Evolutionary conservation across 192 early-diverging fungal genomes (phyloP), one percentile per base, ranked within the genome.

Genomic region (Umbelopsis ramanniana): DNA sequence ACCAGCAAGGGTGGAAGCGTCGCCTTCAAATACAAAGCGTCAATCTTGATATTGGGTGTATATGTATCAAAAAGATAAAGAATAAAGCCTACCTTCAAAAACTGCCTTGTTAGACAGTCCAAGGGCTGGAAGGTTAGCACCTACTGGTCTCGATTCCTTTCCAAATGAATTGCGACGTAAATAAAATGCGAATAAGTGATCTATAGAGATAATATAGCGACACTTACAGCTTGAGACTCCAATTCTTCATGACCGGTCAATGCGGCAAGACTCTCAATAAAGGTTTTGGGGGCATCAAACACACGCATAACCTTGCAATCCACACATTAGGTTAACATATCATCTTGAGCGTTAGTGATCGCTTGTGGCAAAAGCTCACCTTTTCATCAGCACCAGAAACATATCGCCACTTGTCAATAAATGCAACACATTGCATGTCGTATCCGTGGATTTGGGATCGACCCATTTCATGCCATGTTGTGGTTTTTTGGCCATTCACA

Each of bases 361-460:
- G 12, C 19, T n/a, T 6, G 37, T 35, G 9, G 21, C 46, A 46
- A 19, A 38, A 22, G 21, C 6, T 57, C 19, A 90, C 90, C 77
- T 98, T 99, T 72, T 99, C 97, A 74, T 99, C 97, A 24, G 96
- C 94, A 11, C 93, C 97, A 67, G 89, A 89, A 7, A 94, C 92
- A 82, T 91, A 97, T 52, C 77, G 79, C 81, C 89, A 93, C 24
- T 86, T 78, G 69, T 88, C 69, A 10, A 92, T 79, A 70, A 97
- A 95, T 0, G 93, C 89, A 22, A 96, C 81, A 77, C 94, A 95
- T 43, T 94, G 87, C 67, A 96, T 81, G 76, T 97, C 94, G 77
- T 98, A 98, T 6, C 97, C 97, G 73, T 99, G 97, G 50, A 98
- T 93, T 81, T 99, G 97, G 35, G 97, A 94, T 10, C 97, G 85